phyloP scores from a whole-genome alignment of 2,329 filamentous ascomycete genomes.

The Talaromyces sp. region DNA sequence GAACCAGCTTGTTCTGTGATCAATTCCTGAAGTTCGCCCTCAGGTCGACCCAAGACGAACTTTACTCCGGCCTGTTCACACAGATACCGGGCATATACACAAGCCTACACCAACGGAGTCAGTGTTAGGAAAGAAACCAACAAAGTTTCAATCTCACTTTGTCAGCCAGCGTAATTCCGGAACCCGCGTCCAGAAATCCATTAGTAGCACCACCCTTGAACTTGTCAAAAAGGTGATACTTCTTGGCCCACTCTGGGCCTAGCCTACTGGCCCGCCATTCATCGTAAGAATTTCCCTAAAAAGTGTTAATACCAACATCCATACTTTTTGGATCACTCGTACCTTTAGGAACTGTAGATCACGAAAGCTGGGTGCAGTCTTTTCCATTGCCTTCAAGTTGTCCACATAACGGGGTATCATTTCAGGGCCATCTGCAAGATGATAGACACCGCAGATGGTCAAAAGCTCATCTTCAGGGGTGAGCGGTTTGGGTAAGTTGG shows the following conservation, averaged over 20 bases:
- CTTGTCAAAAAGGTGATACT: no score
- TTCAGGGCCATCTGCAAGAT: conserved; percentile 5
- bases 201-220: no score
- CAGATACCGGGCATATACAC: conserved; percentile 44
- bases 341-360: no score
- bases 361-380: conserved; percentile 5
- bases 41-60: conserved; percentile 32
- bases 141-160: background rate
- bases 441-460: conserved; percentile 14
- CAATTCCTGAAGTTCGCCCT: conserved; percentile 11
- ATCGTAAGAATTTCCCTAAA: no score
- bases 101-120: conserved; percentile 37
- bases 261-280: no score
- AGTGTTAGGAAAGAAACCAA: background rate
- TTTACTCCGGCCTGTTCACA: conserved; percentile 37
- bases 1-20: conserved; percentile 22
- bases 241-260: no score
- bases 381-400: conserved; percentile 14
- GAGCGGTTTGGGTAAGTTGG: conserved; percentile 17
- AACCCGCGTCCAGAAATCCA: no score
- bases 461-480: conserved; percentile 18
- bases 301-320: no score
- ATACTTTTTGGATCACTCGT: no score
- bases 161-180: background rate
- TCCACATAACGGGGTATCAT: conserved; percentile 15